Evolutionary conservation across 2,329 filamentous ascomycete genomes (phyloP), one percentile per base, ranked within the genome.

Genomic region (Botryosphaeria agaves): DNA sequence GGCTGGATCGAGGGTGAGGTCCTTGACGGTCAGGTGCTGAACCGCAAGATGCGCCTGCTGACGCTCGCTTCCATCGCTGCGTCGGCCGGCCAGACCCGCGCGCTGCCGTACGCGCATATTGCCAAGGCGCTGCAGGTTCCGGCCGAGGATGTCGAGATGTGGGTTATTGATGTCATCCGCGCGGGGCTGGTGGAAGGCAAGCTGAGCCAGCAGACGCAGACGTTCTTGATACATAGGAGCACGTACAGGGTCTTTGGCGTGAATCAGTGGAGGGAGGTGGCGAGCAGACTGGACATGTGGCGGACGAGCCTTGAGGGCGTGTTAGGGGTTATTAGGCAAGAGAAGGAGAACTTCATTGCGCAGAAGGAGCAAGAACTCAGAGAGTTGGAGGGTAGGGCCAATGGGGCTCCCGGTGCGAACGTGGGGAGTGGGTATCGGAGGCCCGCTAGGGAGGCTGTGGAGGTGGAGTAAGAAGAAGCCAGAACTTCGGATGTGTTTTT

Each of bases 161-260:
- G 89, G 89, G 83, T 91, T 42, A 98, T 98, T 48, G 89, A 98
- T 54, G 85, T 91, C 43, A 94, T 98, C 59, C 82, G 89, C 42
- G 83, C 85, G 28, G 84, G 85, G 19, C 73, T 98, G 21, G 82
- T 98, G 31, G 89, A 98, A 64, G 89, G 89, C 52, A 92, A 92
- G 61, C 73, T 98, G 43, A 89, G 80, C 35, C 89, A 98, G 62
- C 70, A 87, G 52, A 84, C 83, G 53, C 72, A 82, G 52, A 80
- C 87, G 39, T 95, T 98, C 68, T 68, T 94, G 32, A 83, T 98
- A 38, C 89, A 98, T 66, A 76, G 89, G 52, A 83, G 83, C 46
- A 93, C 84, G 36, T 94, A 95, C 69, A 77, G 89, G 38, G 85
- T 94, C 32, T 98, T 98, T 49, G 83, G 83, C 44, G 83, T 93